Base-by-base conservation (phyloP, 352 stramenopile species). In the Phytopythium oedochilum region DNA sequence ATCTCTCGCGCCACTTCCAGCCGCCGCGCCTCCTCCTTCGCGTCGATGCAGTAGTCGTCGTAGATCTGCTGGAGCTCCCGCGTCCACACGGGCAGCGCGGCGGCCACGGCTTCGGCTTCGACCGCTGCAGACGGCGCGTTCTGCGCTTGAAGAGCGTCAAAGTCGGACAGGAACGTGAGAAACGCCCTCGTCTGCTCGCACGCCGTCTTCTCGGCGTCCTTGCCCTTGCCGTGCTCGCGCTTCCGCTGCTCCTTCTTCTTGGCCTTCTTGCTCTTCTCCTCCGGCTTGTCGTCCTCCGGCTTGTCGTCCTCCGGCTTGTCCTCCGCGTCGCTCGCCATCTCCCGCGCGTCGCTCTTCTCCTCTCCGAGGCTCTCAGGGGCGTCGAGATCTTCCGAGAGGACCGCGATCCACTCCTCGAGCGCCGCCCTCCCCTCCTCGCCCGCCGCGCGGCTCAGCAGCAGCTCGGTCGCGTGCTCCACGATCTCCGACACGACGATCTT, bases 381-480 rank as follows among this genome's bases (percentile, higher is more conserved):
- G 22, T 36, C 39, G 20, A 55, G 25, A 8, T 67, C 32, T 10
- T 79, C 65, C 22, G 50, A 48, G 20, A 79, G 63, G 11, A 86
- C 55, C n/a, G 60, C 58, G 25, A 68, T 42, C 81, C 81, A 92
- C 8, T 61, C 51, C 53, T 67, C 61, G 17, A 91, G 57, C 52
- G 75, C 40, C 12, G 22, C 11, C 14, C 76, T 55, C 7, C 35
- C 31, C 2, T 87, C 57, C 1, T 63, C 66, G 9, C 51, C 63
- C 0, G 46, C 64, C 6, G 72, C 73, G 52, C 75, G 70, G 36
- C 74, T 78, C 31, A 89, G 58, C 39, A 92, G 53, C 50, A 92
- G 50, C 40, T 92, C 81, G 17, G 81, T 92, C 40, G 76, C 67
- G 46, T 73, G 75, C 28, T 92, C 78, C 17, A 88, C 61, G 34